Conservation (phyloP, 2,329 filamentous ascomycete genomes). For the Zymoseptoria ardabiliae region DNA sequence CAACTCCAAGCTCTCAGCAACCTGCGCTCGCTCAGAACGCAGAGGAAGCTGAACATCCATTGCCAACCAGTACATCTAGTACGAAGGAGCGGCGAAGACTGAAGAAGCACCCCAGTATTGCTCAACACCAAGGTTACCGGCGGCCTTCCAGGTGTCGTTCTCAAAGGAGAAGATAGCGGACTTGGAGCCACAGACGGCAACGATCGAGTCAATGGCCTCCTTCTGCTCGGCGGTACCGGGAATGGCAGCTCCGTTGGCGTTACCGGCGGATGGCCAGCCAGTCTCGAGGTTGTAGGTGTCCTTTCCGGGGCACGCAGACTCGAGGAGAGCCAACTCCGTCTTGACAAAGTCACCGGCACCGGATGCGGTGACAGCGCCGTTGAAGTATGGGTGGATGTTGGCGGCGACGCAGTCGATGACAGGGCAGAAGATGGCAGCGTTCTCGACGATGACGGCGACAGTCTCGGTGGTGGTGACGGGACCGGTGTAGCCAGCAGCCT, state of each 20-base stretch:
- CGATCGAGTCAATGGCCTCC: constrained; percentile 64
- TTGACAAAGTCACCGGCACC: constrained; percentile 70
- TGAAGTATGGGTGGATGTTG: constrained; percentile 96
- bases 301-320: constrained; percentile 62
- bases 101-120: constrained; percentile 64
- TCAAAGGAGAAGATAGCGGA: constrained; percentile 75
- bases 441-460: constrained; percentile 64
- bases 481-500: constrained; percentile 53
- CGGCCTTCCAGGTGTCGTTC: constrained; percentile 75
- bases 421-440: constrained; percentile 57
- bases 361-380: constrained; percentile 54
- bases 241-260: constrained; percentile 63
- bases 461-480: constrained; percentile 81
- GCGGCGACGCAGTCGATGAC: constrained; percentile 71
- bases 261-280: constrained; percentile 73
- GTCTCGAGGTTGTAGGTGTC: constrained; percentile 78
- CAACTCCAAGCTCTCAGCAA: background rate
- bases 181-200: constrained; percentile 56
- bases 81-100: constrained; percentile 28
- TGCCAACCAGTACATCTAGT: background rate
- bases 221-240: constrained; percentile 62
- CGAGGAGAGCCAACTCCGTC: constrained; percentile 63
- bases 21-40: background rate
- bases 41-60: background rate
- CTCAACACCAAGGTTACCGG: constrained; percentile 66